These are phyloP conservation scores for Biscogniauxia marginata DNA, from an alignment of 2,329 filamentous ascomycete genomes.

Conservation along the genomic window DNA sequence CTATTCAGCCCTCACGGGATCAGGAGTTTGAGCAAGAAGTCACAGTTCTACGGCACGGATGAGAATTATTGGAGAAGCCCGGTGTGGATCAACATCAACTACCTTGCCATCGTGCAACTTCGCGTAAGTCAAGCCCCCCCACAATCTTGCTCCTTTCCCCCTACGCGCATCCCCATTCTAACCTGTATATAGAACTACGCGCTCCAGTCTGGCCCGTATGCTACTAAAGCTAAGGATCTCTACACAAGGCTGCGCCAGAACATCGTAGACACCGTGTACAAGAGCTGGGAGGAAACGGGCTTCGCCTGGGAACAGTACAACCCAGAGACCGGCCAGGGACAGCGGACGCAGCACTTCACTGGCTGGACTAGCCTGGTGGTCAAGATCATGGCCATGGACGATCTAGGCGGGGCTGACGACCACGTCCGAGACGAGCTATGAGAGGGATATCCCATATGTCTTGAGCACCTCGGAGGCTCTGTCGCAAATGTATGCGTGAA, in stretches of 20 bases:
- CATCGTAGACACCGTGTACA: conserved; percentile 83
- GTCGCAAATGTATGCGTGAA: too few species aligned
- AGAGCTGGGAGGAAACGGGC: conserved; percentile 84
- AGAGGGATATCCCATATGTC: conserved; percentile 4
- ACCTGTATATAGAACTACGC: conserved; percentile 56
- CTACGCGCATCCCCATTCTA: conserved; percentile 5
- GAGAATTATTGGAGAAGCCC: conserved; percentile 98
- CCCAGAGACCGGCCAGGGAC: conserved; percentile 87
- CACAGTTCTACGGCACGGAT: conserved; percentile 79
- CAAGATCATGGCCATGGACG: conserved; percentile 94
- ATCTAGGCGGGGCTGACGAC: conserved; percentile 44
- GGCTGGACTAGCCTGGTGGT: conserved; percentile 99
- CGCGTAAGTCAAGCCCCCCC: conserved; percentile 54
- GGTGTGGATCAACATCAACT: conserved; percentile 96
- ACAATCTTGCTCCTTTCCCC: not conserved
- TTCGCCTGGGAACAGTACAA: conserved; percentile 99
- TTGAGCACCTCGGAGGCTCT: conserved; percentile 3
- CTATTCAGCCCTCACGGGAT: conserved; percentile 92
- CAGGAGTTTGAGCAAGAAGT: conserved; percentile 80
- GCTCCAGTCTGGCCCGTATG: conserved; percentile 64
- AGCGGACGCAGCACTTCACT: conserved; percentile 95
- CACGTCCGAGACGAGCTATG: conserved; percentile 49
- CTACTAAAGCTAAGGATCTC: conserved; percentile 65
- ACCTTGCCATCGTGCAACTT: conserved; percentile 76
- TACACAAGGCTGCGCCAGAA: conserved; percentile 79